Evolutionary conservation across 306 rosid species (phyloP), one percentile per base, ranked within the genome.

Genomic region (Ceratonia siliqua): DNA sequence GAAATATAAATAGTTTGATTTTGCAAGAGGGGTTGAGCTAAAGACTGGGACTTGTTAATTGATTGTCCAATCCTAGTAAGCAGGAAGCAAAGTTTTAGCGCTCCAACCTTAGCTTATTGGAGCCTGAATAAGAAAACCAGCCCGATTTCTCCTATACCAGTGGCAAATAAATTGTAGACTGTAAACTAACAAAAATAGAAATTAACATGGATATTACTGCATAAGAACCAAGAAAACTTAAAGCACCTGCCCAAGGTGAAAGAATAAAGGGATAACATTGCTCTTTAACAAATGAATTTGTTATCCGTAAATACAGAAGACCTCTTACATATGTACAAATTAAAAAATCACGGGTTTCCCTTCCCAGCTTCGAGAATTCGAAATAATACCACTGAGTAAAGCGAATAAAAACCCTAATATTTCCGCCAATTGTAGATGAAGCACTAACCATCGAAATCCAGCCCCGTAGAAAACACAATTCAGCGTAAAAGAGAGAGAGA

Each of bases 391-490:
- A 59, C n/a, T n/a, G n/a, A n/a, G n/a, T n/a, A n/a, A n/a, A n/a
- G n/a, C n/a, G n/a, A n/a, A n/a, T 11, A 6, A 71, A 81, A 82
- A 78, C 76, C 86, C 80, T 82, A 85, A 76, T 11, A 6, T 5
- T 2, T 1, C 0, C 20, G 11, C 33, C 5, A 58, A 73, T 69
- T 56, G 67, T 61, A 17, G 55, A 82, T 50, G 17, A 45, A 45
- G 15, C 13, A 28, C 52, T 20, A 17, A 50, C 2, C 20, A 21
- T 6, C 11, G 7, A 70, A 59, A 62, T 27, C 0, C n/a, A 14
- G 4, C 9, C 2, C 42, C 14, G 35, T 46, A 10, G 6, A 10
- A 13, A 27, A 39, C 38, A 2, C 7, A 1, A n/a, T 2, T 18
- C 49, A 77, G 21, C 20, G n/a, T n/a, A 69, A 4, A 12, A 20